phyloP scores from a whole-genome alignment of 2,329 filamentous ascomycete genomes.

The Fusarium sp. region DNA sequence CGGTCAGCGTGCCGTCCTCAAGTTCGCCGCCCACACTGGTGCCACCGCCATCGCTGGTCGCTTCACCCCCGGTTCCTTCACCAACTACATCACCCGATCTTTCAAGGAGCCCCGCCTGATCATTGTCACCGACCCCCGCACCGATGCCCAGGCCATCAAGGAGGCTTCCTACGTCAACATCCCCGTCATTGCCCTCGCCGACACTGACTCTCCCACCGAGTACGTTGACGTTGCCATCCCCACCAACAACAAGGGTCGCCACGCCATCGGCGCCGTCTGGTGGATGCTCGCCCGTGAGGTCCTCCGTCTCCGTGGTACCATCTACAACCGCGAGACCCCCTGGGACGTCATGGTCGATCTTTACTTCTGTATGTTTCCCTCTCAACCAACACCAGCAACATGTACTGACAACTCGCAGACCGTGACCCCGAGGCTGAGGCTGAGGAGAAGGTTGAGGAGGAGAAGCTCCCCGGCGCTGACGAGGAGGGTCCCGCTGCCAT shows the following conservation, averaged over 20 bases:
- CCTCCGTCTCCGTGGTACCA: conserved; percentile 96
- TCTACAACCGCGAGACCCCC: conserved; percentile 93
- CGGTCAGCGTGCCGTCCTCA: conserved; percentile 98
- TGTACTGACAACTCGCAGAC: conserved; percentile 61
- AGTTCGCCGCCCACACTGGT: conserved; percentile 99
- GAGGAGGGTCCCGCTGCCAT: conserved; percentile 83
- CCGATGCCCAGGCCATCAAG: conserved; percentile 99
- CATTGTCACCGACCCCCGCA: conserved; percentile 98
- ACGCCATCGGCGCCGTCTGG: conserved; percentile 98
- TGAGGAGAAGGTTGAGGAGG: conserved; percentile 95
- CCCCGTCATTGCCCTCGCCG: conserved; percentile 98
- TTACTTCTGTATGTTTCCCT: conserved; percentile 83
- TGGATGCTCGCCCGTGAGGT: conserved; percentile 99
- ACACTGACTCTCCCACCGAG: conserved; percentile 99
- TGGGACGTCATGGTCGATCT: conserved; percentile 99
- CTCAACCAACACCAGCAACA: background rate
- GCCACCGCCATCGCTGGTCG: conserved; percentile 98
- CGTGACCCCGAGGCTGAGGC: conserved; percentile 99
- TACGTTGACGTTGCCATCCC: conserved; percentile 99
- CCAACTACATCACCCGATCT: conserved; percentile 99
- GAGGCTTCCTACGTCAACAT: conserved; percentile 99
- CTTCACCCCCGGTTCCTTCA: conserved; percentile 99
- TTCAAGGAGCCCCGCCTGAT: conserved; percentile 99
- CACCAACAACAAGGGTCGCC: conserved; percentile 99
- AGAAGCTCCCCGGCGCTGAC: conserved; percentile 87